These are phyloP conservation scores for Plasmodium sp. DNA, from an alignment of 169 alveolate species.

Conservation along the genomic window DNA sequence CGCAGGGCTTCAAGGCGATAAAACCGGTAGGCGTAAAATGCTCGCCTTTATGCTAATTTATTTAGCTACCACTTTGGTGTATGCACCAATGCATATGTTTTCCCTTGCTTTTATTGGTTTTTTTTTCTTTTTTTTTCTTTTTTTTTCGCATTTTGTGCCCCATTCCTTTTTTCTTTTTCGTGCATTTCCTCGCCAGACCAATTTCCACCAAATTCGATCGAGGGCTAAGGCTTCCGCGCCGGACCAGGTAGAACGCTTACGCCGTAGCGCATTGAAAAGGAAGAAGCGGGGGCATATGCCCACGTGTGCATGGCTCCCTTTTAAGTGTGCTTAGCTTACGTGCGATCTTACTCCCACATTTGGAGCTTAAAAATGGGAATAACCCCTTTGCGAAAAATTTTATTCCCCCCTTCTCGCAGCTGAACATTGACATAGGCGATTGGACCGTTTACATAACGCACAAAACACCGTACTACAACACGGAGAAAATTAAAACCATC, in stretches of 20 bases:
- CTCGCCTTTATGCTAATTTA: background rate
- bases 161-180: background rate
- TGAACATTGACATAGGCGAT: conserved; percentile 18
- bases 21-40: conserved; percentile 20
- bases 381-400: background rate
- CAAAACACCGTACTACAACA: background rate
- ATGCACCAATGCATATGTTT: background rate
- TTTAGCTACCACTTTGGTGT: background rate
- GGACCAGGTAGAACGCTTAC: background rate
- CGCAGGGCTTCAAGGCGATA: background rate
- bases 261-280: background rate
- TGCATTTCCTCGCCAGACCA: background rate
- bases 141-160: background rate
- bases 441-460: conserved; percentile 13
- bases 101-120: background rate
- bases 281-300: background rate
- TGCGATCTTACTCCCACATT: background rate
- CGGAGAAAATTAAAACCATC: conserved; percentile 19
- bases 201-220: background rate
- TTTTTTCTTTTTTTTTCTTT: background rate
- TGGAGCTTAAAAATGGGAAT: background rate
- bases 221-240: background rate
- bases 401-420: background rate
- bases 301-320: background rate
- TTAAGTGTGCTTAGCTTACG: background rate